Conservation (phyloP, 1,139 yeast genomes). For the Nakaseomyces glabratus region DNA sequence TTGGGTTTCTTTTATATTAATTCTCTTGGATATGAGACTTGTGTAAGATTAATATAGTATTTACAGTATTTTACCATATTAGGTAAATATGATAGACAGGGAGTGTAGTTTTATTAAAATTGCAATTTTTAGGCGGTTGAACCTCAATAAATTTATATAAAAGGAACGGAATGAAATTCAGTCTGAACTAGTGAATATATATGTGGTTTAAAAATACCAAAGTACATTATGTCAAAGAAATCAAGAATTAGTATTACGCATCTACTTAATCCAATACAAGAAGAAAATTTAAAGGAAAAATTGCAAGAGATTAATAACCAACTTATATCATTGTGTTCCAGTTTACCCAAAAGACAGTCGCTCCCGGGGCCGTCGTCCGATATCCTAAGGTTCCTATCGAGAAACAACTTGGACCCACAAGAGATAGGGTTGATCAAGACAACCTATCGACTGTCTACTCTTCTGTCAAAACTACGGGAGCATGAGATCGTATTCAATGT, state of each 20-base stretch:
- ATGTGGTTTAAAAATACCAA: too few species aligned
- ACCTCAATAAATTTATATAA: background rate
- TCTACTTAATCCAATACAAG: conserved; percentile 9
- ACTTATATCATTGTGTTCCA: conserved; percentile 8
- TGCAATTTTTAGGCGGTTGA: background rate
- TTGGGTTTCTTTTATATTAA: too few species aligned
- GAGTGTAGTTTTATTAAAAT: background rate
- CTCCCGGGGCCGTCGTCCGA: conserved; percentile 6
- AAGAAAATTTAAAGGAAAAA: conserved; percentile 9
- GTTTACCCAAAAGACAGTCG: conserved; percentile 6
- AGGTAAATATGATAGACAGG: background rate
- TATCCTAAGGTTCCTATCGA: conserved; percentile 6
- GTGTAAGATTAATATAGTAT: too few species aligned
- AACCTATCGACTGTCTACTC: conserved; percentile 6
- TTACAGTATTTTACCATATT: too few species aligned
- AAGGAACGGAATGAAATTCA: background rate
- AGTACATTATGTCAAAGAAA: too few species aligned
- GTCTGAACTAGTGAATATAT: background rate
- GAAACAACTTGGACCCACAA: conserved; percentile 5
- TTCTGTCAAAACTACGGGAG: conserved; percentile 7
- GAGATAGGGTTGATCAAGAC: conserved; percentile 6
- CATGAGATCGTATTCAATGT: conserved; percentile 7
- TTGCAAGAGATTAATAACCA: conserved; percentile 8
- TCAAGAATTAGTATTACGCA: conserved; percentile 8
- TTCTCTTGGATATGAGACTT: too few species aligned